Evolutionary conservation across 306 rosid species (phyloP), one percentile per base, ranked within the genome.

Genomic region (Castanea mollissima): DNA sequence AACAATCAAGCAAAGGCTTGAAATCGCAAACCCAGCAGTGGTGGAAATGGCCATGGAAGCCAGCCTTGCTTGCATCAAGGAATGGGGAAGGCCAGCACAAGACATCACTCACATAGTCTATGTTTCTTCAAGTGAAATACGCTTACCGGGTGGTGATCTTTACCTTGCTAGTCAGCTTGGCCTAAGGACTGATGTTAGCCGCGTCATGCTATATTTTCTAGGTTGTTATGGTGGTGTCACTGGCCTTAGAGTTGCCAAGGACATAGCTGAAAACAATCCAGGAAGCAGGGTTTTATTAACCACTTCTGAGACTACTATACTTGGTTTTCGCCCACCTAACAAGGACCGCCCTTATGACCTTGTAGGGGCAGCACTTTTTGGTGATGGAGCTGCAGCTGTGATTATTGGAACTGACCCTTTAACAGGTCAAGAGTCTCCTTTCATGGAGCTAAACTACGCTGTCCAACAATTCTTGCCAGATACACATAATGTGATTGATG

Each of bases 361-460:
- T 1, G 99, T 96, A 0, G 98, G 98, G n/a, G 98, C 98, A n/a
- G 99, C 97, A 5, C 93, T 96, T 46, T 96, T 96, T 6, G 98
- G 98, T 0, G 99, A 96, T 20, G 98, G 98, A 1, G 99, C 98
- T 5, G 98, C 99, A 0, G 96, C 98, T 0, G 99, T 77, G 13
- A 91, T 96, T 51, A 15, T 96, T 13, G 98, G 99, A 85, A 57
- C 92, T 5, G 65, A 93, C 81, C 97, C 98, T 0, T 14, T 84
- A 15, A 2, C 20, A 1, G 89, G 69, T 3, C 76, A 71, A 64
- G 99, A 94, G 55, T 71, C 83, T 41, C 96, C 99, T n/a, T 96
- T 93, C 89, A 83, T 96, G 93, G 98, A 96, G 55, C 70, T 93
- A 21, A 90, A 86, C 82, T 79, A 83, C 73, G 96, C 98, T 0